A percentile compares a stretch with the other conserved stretches of the same genome.
Conservation (phyloP, 305 asterid species). For the Plantago rigida region DNA sequence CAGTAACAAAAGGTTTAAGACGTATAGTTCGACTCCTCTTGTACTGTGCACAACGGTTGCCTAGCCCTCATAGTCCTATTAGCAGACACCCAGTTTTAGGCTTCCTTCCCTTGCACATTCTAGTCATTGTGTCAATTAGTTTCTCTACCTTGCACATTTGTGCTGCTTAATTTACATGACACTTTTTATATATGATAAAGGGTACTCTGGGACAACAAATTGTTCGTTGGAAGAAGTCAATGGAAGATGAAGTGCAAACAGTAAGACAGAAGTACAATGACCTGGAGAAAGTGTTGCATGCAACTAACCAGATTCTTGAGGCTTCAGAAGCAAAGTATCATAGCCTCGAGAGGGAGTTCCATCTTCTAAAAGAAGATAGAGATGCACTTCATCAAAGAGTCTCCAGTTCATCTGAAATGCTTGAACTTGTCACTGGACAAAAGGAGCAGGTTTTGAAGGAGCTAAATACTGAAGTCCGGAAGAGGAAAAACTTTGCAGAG, state of each 20-base stretch:
- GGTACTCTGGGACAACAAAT: constrained; percentile 64
- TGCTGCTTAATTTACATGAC: neutral
- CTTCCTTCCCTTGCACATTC: neutral
- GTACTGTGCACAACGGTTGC: neutral
- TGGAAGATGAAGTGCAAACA: constrained; percentile 45
- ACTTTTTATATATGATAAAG: constrained; percentile 48
- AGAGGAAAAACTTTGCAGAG: constrained; percentile 68
- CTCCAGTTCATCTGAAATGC: constrained; percentile 43
- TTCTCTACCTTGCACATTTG: constrained; percentile 7
- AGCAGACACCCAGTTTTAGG: neutral
- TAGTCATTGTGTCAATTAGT: neutral
- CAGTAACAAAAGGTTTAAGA: neutral
- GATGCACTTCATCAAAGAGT: constrained; percentile 33
- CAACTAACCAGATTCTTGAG: constrained; percentile 40
- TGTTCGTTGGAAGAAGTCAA: constrained; percentile 67
- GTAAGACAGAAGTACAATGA: constrained; percentile 44
- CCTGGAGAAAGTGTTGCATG: constrained; percentile 50
- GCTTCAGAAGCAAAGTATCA: constrained; percentile 47
- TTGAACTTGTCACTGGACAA: constrained; percentile 42
- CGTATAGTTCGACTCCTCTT: neutral
- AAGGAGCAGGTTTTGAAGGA: constrained; percentile 51
- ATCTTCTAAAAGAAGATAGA: constrained; percentile 52
- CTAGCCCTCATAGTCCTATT: neutral
- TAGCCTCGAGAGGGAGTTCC: constrained; percentile 58
- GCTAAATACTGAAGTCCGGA: constrained; percentile 48